Evolutionary conservation across 805 yeast species (phyloP), one percentile per base, ranked within the genome.

Genomic region (Saccharomycopsis sp.): DNA sequence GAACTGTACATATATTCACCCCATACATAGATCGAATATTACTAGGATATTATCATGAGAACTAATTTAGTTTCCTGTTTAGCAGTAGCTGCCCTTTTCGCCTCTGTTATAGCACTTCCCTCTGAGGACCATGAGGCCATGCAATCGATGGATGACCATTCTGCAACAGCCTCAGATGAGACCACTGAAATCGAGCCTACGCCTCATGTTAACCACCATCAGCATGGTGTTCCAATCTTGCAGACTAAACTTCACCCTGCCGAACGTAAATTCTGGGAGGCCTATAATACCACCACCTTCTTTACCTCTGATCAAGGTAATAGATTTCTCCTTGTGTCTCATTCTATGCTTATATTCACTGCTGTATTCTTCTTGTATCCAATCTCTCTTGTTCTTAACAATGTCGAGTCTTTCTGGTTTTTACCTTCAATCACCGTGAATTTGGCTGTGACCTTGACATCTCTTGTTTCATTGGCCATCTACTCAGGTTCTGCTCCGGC

Each of bases 191-290:
- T 49, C 9, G 49, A 19, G 15, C 82, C 85, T 0, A 70, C 73
- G n/a, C 72, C 85, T 0, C 83, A 81, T 66, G 80, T 76, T 56
- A 66, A 63, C 3, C 68, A 64, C 35, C 78, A 82, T 66, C 68
- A 71, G 54, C 96, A 89, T 67, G 96, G 96, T 0, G 66, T 81
- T 63, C 92, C 96, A 1, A 88, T 92, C 50, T 75, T 91, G 52
- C 68, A 78, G 60, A 86, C 87, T 1, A 67, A 81, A 19, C 76
- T 92, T 54, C 77, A 84, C 17, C 86, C 92, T 0, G 87, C 83
- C 52, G 97, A 91, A 70, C 74, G 83, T 57, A 68, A 77, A 25
- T 92, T 79, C 70, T 92, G 97, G 97, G 84, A 83, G 54, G 68
- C 71, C 24, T 92, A 91, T 71, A 83, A 87, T 67, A 83, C 96